phyloP scores from a whole-genome alignment of 2,329 filamentous ascomycete genomes.

The Clonostachys sp. region DNA sequence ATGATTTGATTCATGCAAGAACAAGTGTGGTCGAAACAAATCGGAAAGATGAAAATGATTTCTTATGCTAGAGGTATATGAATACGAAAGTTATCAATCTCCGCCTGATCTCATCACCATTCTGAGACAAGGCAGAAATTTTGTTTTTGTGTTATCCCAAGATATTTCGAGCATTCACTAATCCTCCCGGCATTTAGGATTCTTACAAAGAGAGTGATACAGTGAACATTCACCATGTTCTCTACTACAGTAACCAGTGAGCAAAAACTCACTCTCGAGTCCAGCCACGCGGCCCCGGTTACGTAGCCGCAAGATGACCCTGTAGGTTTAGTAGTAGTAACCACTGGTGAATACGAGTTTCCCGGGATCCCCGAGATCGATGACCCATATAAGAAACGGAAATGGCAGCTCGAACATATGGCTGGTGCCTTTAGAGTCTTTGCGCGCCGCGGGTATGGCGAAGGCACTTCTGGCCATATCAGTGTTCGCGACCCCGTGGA shows the following conservation, averaged over 20 bases:
- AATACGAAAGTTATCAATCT: too few relatives aligned
- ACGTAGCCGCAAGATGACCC: background rate
- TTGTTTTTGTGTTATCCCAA: too few relatives aligned
- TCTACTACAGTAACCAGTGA: background rate
- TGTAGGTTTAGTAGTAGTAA: background rate
- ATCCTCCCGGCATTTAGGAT: too few relatives aligned
- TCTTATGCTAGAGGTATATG: too few relatives aligned
- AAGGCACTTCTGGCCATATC: slow-evolving; percentile 63
- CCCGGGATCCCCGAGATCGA: slow-evolving; percentile 52
- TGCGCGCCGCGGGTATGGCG: slow-evolving; percentile 42
- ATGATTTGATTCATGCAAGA: too few relatives aligned
- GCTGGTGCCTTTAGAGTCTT: slow-evolving; percentile 42
- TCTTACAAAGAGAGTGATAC: background rate
- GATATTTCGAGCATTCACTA: too few relatives aligned
- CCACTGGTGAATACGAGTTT: slow-evolving; percentile 24
- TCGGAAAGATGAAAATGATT: too few relatives aligned
- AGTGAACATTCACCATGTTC: background rate
- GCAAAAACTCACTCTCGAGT: background rate
- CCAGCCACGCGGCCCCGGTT: background rate
- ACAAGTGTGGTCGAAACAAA: too few relatives aligned
- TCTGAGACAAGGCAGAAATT: too few relatives aligned
- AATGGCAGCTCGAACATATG: slow-evolving; percentile 33
- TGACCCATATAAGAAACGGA: slow-evolving; percentile 31
- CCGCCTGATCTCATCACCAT: too few relatives aligned
- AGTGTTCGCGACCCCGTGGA: slow-evolving; percentile 58